A percentile compares a stretch with the other conserved stretches of the same genome.
Evolutionary conservation across 805 yeast species (phyloP).

Genomic region (Saccharomycopsis selenospora): DNA sequence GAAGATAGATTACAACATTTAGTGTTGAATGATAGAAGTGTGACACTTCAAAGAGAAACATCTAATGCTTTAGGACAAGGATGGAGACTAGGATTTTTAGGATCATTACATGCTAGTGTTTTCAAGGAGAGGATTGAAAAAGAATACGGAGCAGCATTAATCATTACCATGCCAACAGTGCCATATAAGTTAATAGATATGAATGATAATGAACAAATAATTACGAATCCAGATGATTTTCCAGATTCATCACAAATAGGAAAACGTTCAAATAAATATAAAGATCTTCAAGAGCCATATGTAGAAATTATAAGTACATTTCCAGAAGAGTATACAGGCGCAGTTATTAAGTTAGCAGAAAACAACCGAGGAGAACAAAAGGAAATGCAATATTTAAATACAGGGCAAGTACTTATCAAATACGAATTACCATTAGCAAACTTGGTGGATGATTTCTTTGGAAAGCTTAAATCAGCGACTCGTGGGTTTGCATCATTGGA

Average conservation of each 20-base stretch:
- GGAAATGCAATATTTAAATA: slow-evolving; percentile 66
- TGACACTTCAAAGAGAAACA: slow-evolving; percentile 80
- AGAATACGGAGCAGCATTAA: slow-evolving; percentile 88
- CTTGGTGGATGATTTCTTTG: slow-evolving; percentile 91
- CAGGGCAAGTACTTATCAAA: slow-evolving; percentile 74
- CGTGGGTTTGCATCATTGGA: slow-evolving; percentile 92
- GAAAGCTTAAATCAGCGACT: slow-evolving; percentile 81
- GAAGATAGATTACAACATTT: slow-evolving; percentile 86
- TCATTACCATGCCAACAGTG: slow-evolving; percentile 92
- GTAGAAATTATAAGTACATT: slow-evolving; percentile 87
- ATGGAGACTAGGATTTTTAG: slow-evolving; percentile 93
- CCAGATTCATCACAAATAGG: slow-evolving; percentile 46
- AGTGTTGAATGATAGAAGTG: slow-evolving; percentile 88
- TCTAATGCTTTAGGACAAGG: slow-evolving; percentile 95
- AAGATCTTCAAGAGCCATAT: slow-evolving; percentile 66
- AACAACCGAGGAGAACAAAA: slow-evolving; percentile 75
- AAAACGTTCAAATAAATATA: slow-evolving; percentile 40
- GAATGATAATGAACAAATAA: slow-evolving; percentile 55
- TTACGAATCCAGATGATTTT: slow-evolving; percentile 90
- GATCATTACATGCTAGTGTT: slow-evolving; percentile 91
- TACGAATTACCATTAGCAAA: slow-evolving; percentile 83
- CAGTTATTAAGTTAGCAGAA: slow-evolving; percentile 81
- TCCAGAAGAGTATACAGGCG: slow-evolving; percentile 83
- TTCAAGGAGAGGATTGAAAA: slow-evolving; percentile 86
- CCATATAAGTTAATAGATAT: slow-evolving; percentile 73